These are phyloP conservation scores for Luffa aegyptiaca DNA, from an alignment of 306 rosid species.

Conservation along the genomic window DNA sequence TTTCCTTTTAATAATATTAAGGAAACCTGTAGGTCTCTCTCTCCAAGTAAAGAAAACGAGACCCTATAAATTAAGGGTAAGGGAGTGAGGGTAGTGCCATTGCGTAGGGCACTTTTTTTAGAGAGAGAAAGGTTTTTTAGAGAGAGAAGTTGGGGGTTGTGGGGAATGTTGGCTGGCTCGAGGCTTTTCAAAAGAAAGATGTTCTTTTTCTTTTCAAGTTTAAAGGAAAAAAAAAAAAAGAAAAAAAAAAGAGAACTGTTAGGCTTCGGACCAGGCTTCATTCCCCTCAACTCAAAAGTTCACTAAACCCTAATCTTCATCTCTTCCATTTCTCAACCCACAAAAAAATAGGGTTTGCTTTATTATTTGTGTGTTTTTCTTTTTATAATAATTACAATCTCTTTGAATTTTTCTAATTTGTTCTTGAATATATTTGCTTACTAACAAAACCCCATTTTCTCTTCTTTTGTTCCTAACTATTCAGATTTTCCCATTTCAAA, in stretches of 20 bases:
- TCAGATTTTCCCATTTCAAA: not conserved
- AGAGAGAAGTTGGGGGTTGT: constrained; percentile 22
- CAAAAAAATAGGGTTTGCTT: not conserved
- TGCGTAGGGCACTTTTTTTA: not conserved
- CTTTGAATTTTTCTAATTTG: not conserved
- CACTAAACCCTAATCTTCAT: not conserved
- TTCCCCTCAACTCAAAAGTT: constrained; percentile 46
- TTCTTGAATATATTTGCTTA: not conserved
- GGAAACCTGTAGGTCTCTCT: not conserved
- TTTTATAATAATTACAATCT: not conserved
- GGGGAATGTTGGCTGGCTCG: constrained; percentile 80
- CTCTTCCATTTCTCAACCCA: not conserved
- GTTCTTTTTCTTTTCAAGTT: not conserved
- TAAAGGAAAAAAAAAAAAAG: not conserved
- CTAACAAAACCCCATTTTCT: not conserved
- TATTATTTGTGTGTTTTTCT: not conserved
- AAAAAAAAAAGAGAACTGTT: constrained; percentile 8
- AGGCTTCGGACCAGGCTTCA: constrained; percentile 88
- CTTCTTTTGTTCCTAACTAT: not conserved
- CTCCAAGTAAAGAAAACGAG: not conserved
- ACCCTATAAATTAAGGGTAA: constrained; percentile 10
- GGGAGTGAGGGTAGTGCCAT: not conserved
- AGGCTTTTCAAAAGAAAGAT: constrained; percentile 26
- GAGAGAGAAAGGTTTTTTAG: not conserved
- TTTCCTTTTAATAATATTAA: not conserved